phyloP scores from a whole-genome alignment of 108 stramenopile species.

The Epipyxis sp. region DNA sequence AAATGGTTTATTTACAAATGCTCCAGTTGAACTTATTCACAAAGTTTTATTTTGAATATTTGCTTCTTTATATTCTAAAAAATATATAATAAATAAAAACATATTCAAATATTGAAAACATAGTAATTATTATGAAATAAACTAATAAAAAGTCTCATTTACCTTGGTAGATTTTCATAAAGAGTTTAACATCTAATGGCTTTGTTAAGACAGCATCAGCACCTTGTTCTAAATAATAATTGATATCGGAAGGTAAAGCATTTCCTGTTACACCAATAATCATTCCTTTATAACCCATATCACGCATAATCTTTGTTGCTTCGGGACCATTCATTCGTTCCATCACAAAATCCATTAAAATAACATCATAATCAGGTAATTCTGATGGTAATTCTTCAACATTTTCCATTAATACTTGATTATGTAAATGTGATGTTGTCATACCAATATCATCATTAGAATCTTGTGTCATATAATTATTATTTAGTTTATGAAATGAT shows the following conservation, averaged over 20 bases:
- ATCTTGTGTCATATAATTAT: background rate
- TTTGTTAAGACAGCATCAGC: conserved; percentile 22
- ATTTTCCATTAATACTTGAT: background rate
- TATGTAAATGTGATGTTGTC: background rate
- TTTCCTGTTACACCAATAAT: conserved; percentile 29
- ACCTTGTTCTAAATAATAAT: background rate
- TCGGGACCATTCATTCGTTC: conserved; percentile 19
- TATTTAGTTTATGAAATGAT: background rate
- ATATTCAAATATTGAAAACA: no score
- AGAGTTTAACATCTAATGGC: background rate
- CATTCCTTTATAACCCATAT: background rate
- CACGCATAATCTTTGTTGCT: background rate
- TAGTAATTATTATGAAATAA: no score
- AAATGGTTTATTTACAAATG: no score
- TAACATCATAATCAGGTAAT: conserved; percentile 1
- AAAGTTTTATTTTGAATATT: no score
- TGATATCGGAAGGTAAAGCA: conserved; percentile 1
- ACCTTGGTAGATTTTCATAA: conserved; percentile 6
- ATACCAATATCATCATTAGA: background rate
- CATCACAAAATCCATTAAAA: conserved; percentile 33
- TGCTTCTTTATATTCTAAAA: no score
- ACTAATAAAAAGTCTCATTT: no score
- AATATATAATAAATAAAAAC: no score
- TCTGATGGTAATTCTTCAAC: background rate
- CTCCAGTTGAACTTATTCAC: no score